phyloP scores from a whole-genome alignment of 768 basidiomycete genomes.

The Trametes cinnabarina region DNA sequence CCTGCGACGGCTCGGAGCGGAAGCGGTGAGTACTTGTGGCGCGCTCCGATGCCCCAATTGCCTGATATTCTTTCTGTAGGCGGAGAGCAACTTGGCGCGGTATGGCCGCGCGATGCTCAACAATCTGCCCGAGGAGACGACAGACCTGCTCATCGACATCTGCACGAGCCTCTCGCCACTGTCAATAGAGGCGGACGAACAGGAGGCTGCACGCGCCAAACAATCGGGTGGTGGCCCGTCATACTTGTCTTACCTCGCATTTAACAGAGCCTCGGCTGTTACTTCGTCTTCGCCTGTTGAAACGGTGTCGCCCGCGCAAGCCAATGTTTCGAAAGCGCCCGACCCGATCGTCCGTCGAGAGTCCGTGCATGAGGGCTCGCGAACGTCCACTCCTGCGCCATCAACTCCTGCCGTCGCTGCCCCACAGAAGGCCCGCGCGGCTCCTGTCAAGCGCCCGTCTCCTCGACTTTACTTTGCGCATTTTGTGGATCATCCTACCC shows the following conservation, averaged over 20 bases:
- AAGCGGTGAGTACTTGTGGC: constrained; percentile 62
- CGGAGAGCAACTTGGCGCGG: constrained; percentile 79
- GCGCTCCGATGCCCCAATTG: neutral
- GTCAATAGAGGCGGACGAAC: constrained; percentile 39
- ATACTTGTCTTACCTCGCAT: constrained; percentile 77
- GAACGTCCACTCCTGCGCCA: constrained; percentile 30
- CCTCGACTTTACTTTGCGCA: constrained; percentile 90
- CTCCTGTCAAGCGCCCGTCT: constrained; percentile 58
- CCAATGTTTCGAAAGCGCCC: neutral
- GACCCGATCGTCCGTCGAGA: constrained; percentile 29
- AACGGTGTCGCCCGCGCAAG: constrained; percentile 1
- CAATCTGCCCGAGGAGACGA: constrained; percentile 83
- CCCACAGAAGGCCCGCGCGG: constrained; percentile 23
- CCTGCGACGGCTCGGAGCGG: constrained; percentile 72
- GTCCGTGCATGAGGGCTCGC: constrained; percentile 33
- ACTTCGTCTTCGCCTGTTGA: constrained; percentile 20
- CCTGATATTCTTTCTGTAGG: constrained; percentile 43
- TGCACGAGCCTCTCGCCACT: constrained; percentile 68
- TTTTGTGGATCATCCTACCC: constrained; percentile 83
- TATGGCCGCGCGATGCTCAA: constrained; percentile 87
- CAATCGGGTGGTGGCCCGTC: constrained; percentile 45
- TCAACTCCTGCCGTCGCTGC: constrained; percentile 20
- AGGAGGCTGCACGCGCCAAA: constrained; percentile 30
- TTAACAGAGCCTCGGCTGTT: constrained; percentile 52
- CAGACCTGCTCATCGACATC: constrained; percentile 85